Conservation (phyloP, 805 yeast genomes). For the Saccharomycopsis amapae region DNA sequence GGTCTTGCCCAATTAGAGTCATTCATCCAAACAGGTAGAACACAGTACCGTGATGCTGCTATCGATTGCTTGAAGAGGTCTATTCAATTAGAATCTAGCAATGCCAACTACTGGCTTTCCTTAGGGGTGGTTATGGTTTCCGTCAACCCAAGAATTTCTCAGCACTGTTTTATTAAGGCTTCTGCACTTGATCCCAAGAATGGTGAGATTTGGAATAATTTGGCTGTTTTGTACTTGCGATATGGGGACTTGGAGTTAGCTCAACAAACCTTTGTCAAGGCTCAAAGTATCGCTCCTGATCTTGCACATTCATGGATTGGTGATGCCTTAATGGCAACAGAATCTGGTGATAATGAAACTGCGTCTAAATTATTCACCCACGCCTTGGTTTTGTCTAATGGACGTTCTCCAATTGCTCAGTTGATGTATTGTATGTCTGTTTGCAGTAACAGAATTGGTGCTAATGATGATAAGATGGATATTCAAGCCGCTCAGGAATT, state of each 20-base stretch:
- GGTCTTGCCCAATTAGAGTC: conserved; percentile 59
- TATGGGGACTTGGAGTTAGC: conserved; percentile 69
- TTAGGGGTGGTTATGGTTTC: conserved; percentile 70
- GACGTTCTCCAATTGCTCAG: conserved; percentile 61
- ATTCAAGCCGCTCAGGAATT: conserved; percentile 56
- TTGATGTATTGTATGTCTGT: conserved; percentile 59
- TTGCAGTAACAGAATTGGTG: conserved; percentile 38
- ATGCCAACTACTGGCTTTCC: conserved; percentile 71
- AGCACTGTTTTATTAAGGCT: conserved; percentile 89
- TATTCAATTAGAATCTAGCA: conserved; percentile 61
- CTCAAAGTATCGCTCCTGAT: conserved; percentile 79
- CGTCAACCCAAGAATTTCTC: conserved; percentile 65
- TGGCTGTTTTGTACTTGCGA: conserved; percentile 69
- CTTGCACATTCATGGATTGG: conserved; percentile 78
- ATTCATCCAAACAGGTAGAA: conserved; percentile 26
- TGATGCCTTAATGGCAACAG: conserved; percentile 57
- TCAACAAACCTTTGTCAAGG: conserved; percentile 58
- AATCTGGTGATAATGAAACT: conserved; percentile 39
- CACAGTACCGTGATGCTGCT: conserved; percentile 40
- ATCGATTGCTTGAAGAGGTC: conserved; percentile 56
- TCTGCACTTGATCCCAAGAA: conserved; percentile 61
- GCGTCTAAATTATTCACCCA: conserved; percentile 65
- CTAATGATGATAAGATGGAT: conserved; percentile 44
- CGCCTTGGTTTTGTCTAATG: conserved; percentile 71
- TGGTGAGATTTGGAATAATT: conserved; percentile 67